Conservation (phyloP, 441 rosid genomes). For the Bruguiera hainesii region DNA sequence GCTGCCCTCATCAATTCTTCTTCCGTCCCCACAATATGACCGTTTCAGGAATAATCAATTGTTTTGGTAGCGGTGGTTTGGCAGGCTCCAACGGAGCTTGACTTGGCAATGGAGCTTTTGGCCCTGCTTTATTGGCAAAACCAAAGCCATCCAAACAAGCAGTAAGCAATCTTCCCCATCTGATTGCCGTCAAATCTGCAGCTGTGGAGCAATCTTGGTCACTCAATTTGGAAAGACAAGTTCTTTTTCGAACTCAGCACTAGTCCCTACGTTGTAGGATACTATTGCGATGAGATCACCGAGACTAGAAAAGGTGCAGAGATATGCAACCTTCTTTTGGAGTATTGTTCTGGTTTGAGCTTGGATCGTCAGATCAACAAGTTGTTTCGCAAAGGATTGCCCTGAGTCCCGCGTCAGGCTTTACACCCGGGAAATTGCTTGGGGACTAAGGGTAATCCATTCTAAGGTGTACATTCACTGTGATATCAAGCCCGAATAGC, state of each 20-base stretch:
- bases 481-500: conserved; percentile 11
- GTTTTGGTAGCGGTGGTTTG: no score
- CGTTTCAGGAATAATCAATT: no score
- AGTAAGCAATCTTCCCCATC: no score
- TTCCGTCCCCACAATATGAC: no score
- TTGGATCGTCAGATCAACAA: conserved; percentile 18
- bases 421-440: conserved; percentile 23
- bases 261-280: conserved; percentile 19
- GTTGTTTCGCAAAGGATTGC: conserved; percentile 5
- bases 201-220: conserved; percentile 13
- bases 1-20: no score
- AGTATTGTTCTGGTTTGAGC: conserved; percentile 27
- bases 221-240: conserved; percentile 25
- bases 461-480: conserved; percentile 28
- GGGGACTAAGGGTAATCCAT: conserved; percentile 26
- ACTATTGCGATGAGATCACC: conserved; percentile 14
- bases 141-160: no score
- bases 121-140: no score
- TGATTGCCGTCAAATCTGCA: conserved; percentile 30
- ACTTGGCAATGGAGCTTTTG: no score
- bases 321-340: conserved; percentile 24
- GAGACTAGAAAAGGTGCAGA: conserved; percentile 6
- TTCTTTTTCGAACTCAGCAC: conserved; percentile 12
- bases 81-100: no score
- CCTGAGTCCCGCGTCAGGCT: conserved; percentile 15